Base-by-base conservation (phyloP, 1,284 basidiomycete species). In the Tetrapyrgos nigripes region DNA sequence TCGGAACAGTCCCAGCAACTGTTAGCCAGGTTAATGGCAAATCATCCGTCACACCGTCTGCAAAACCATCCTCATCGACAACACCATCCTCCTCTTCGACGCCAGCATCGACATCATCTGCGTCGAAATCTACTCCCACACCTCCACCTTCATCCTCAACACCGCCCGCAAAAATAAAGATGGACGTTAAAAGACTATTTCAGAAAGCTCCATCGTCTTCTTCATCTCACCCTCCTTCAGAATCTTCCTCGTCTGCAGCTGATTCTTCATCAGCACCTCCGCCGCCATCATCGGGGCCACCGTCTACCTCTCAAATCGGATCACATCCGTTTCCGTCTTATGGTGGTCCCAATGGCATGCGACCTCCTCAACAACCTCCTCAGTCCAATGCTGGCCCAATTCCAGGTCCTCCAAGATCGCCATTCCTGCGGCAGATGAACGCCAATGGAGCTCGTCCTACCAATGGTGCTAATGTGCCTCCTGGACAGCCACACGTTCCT, bases 171-270 rank as follows among this genome's bases (percentile, higher is more conserved):
- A 80, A 81, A 67, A 70, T 71, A 33, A 65, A 71, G 53, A 86
- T 83, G 56, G 88, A 91, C 71, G 80, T 92, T 60, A 77, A 79
- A 70, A 89, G 87, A 71, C 72, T 92, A 58, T 91, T 90, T 80
- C 88, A 86, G 75, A 83, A 76, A 57, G 17, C 6, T 17, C 79
- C 83, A 48, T 65, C 74, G 4, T 74, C 79, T 5, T 72, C 65
- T 45, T 70, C 76, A 33, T 70, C 70, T 29, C 75, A 65, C 55
- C 73, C 73, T 62, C 69, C 73, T 50, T 76, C 72, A 29, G 78
- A 76, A 59, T 73, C 75, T 56, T 68, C 78, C 23, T 79, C 80
- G 54, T 73, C 79, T 50, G 71, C 76, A 65, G 75, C 63, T 75
- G 85, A 63, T 72, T 40, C 37, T 17, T 40, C 82, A 27, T 73